Evolutionary conservation across 2,329 filamentous ascomycete species (phyloP), one percentile per base, ranked within the genome.

Genomic region (Aspergillus sp.): DNA sequence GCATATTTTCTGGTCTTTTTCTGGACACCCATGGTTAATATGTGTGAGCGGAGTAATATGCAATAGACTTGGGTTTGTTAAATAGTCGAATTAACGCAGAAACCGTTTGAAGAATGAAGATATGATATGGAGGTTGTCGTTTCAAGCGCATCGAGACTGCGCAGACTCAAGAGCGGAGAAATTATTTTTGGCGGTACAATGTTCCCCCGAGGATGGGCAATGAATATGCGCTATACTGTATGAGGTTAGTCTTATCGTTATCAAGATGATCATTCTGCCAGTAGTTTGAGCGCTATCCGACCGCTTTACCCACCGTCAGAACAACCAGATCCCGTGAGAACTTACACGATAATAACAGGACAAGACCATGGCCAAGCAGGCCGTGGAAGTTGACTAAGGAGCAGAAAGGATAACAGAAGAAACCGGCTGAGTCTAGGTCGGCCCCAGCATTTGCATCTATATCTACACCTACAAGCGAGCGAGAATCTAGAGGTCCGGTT

Each of bases 1-100:
- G 83, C 91, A 68, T 95, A 97, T 75, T 96, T 96, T 74, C 90
- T 84, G 46, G 88, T 95, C 68, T 84, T 88, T 76, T 95, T 95
- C 54, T 84, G 82, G 58, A 90, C 82, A 72, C 90, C 90, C 91
- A 96, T 96, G n/a, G 25, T 57, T 54, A 49, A n/a, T 12, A 12
- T 15, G 19, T 20, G 17, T 7, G 37, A n/a, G 13, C 3, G 10
- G 1, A 39, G 10, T 12, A 10, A 12, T 19, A 19, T 19, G 37
- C 5, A 4, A 39, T 17, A 17, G 10, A 30, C 12, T 19, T 9
- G 5, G 17, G 17, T 17, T 39, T 39, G 37, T 9, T 20, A 5
- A 9, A 39, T 37, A 37, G 6, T n/a, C 2, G 5, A 17, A 17
- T 10, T 19, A 37, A 37, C 3, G 13, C 6, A 37, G n/a, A 37